Evolutionary conservation across 2,329 filamentous ascomycete genomes (phyloP).

Genomic region (Botrytis deweyae): DNA sequence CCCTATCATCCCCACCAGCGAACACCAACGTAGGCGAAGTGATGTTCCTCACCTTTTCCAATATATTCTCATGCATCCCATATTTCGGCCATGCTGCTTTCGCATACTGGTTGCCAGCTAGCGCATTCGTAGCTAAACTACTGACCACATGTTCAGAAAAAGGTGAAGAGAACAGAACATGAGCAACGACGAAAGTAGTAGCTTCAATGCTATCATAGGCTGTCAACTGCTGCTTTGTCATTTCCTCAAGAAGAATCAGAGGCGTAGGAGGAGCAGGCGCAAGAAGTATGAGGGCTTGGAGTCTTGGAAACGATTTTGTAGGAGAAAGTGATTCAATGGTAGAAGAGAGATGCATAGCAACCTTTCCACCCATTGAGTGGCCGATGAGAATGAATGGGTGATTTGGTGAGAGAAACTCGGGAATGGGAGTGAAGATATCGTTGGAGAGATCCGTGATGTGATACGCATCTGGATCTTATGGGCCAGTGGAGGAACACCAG

Average conservation of each 20-base stretch:
- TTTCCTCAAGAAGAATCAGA: constrained; percentile 38
- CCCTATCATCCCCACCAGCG: constrained; percentile 39
- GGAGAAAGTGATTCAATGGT: background rate
- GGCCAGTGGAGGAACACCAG: constrained; percentile 42
- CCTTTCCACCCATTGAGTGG: constrained; percentile 45
- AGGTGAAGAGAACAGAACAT: constrained; percentile 38
- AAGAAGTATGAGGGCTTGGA: constrained; percentile 25
- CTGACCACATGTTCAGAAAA: constrained; percentile 23
- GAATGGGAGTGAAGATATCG: constrained; percentile 33
- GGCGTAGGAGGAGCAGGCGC: constrained; percentile 41
- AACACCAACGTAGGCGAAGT: constrained; percentile 33
- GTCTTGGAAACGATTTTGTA: constrained; percentile 24
- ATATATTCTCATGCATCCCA: constrained; percentile 41
- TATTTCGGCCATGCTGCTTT: constrained; percentile 41
- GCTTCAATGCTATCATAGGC: constrained; percentile 39
- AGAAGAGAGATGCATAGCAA: constrained; percentile 29
- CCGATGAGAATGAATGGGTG: constrained; percentile 40
- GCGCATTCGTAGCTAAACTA: constrained; percentile 36
- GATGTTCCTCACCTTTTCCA: constrained; percentile 27
- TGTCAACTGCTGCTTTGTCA: constrained; percentile 40
- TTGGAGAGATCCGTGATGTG: constrained; percentile 35
- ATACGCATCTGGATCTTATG: constrained; percentile 34
- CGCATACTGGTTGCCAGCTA: constrained; percentile 37
- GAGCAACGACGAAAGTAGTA: constrained; percentile 38
- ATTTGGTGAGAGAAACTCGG: constrained; percentile 21